A percentile compares a stretch with the other conserved stretches of the same genome.
Conservation (phyloP, 2,329 filamentous ascomycete genomes). For the Sclerotiophoma versabilis region DNA sequence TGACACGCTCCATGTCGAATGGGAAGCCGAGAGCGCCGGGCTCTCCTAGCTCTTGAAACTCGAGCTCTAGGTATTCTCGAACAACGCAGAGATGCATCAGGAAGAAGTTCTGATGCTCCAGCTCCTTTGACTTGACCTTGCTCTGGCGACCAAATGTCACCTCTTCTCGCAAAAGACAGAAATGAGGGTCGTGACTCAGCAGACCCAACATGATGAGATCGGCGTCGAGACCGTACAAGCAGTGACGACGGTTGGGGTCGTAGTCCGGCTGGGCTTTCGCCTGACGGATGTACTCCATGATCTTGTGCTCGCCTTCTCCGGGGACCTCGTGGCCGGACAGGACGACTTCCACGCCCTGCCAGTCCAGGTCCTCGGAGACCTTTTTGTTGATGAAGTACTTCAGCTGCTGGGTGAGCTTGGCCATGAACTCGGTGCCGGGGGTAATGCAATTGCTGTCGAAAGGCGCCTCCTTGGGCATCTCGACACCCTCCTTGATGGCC, state of each 20-base stretch:
- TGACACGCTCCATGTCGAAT: conserved; percentile 94
- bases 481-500: conserved; percentile 84
- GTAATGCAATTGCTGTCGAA: conserved; percentile 99
- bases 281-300: conserved; percentile 99
- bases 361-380: conserved; percentile 93
- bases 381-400: conserved; percentile 99
- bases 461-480: conserved; percentile 92
- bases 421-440: conserved; percentile 97
- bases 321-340: conserved; percentile 97
- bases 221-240: conserved; percentile 94
- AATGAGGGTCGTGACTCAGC: conserved; percentile 96
- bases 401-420: conserved; percentile 88
- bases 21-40: conserved; percentile 74
- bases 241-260: conserved; percentile 92
- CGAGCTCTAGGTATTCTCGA: conserved; percentile 92
- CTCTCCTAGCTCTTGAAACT: conserved; percentile 90
- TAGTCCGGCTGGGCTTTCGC: conserved; percentile 95
- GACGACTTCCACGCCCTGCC: conserved; percentile 96
- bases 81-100: conserved; percentile 97
- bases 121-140: conserved; percentile 89
- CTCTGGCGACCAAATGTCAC: conserved; percentile 93
- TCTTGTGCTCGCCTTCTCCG: conserved; percentile 98
- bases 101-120: conserved; percentile 99
- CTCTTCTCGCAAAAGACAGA: conserved; percentile 94
- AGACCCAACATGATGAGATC: conserved; percentile 98